Base-by-base conservation (phyloP, 129 eudicot species). In the Silybum marianum region DNA sequence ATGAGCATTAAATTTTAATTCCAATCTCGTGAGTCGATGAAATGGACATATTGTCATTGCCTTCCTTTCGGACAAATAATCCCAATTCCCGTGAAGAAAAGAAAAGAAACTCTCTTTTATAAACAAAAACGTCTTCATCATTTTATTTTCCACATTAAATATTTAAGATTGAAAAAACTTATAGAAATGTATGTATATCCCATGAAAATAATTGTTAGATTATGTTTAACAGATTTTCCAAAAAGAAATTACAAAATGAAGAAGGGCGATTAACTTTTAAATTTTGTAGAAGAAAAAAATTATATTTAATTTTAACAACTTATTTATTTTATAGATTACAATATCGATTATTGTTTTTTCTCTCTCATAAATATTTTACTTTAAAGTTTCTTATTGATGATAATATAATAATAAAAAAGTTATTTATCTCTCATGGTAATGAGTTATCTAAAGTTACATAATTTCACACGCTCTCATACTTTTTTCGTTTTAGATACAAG, bases 11-110 rank as follows among this genome's bases (percentile, higher is more conserved):
- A 18, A 1, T 11, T 81, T n/a, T 21, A 44, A 81, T 74, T 81
- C 44, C 60, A n/a, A 68, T 68, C 85, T 82, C 81, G 85, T 82
- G 85, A 82, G 30, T 34, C 22, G 14, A 23, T 70, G 77, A 82
- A 69, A 13, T 39, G 30, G 81, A 82, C 85, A 51, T 75, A 75
- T 82, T 82, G 81, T 51, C 76, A 9, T 51, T 38, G 48, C 46
- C 73, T 40, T 58, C 46, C 79, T 40, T 58, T 6, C 4, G 24
- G 76, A 82, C 85, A 75, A 75, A 69, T n/a, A 75, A 75, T 75
- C 58, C 58, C 26, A 34, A 75, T 9, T 82, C 85, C 81, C 85
- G 85, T 82, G 85, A 82, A 19, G 62, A 23, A 16, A 34, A 26
- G 14, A 75, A 25, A 36, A 2, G 9, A 75, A 75, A 28, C 76